Base-by-base conservation (phyloP, 139 green algal species). In the Chlorella ohadii region DNA sequence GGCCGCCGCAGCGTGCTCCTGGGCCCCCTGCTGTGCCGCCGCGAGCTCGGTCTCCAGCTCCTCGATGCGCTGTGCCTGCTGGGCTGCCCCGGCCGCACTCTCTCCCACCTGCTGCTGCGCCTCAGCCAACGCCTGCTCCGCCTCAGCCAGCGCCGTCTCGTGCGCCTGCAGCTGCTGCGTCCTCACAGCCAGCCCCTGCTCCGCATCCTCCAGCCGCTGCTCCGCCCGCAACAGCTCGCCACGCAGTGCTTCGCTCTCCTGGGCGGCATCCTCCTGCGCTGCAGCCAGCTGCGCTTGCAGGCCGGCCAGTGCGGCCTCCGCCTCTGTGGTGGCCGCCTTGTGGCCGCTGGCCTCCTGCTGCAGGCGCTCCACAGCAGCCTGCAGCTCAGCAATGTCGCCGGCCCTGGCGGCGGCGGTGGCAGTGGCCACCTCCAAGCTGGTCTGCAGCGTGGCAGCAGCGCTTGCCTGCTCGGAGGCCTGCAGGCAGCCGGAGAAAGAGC, bases 131-230 rank as follows among this genome's bases (percentile, higher is more conserved):
- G 51, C 39, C 39, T 25, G 44, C 31, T 44, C 19, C 0, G 65
- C 41, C n/a, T 25, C 63, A 12, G 55, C 17, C 41, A 75, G n/a
- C 1, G 78, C 78, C 23, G 39, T 44, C 41, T 83, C 64, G n/a
- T 66, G 39, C 7, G 78, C 78, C 63, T 65, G 63, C 63, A 83
- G 78, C 78, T 83, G 63, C 78, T 83, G 76, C 25, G 57, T 72
- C 19, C 76, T 25, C 76, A 82, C 76, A 25, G 57, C 59, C 36
- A 82, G 36, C 22, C 76, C 76, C 76, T 72, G 51, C 59, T 72
- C 59, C 25, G 57, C 76, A 61, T 82, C 76, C 23, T n/a, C 36
- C 38, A 72, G 57, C 76, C 47, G 76, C 76, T 82, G 76, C 76
- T 39, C 27, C 36, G 64, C 25, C 23, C 27, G 17, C 25, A 38